Evolutionary conservation across 306 rosid species (phyloP), one percentile per base, ranked within the genome.

Genomic region (Astragalus glycyphyllos): DNA sequence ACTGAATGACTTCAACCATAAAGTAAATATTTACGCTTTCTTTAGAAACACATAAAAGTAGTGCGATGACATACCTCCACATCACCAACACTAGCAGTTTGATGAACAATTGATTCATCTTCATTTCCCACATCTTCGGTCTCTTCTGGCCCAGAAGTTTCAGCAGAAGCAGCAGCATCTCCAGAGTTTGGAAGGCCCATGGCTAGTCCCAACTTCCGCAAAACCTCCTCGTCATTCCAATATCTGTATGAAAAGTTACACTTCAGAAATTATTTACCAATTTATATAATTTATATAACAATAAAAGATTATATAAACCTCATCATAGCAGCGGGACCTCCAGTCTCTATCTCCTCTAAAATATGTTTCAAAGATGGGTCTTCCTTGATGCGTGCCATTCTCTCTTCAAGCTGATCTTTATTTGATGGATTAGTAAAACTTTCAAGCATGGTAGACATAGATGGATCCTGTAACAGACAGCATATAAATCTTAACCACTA

Each of bases 311-410:
- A 68, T 76, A 46, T 75, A 72, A 63, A 95, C 99, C 90, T 95
- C 99, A 95, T 91, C 99, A 95, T 95, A 58, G 97, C 97, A 77
- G 96, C 87, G 31, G 96, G 97, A 70, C 99, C 99, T 60, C 97
- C 99, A 17, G 77, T 80, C 81, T 95, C 99, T 80, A 95, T 95
- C 82, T 95, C 97, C 23, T 95, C 99, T 76, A 95, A 84, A 77
- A 95, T 91, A 74, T 88, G 96, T 82, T 91, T 95, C 86, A 95
- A 74, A 44, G 99, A 95, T 53, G 99, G 99, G 77, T 95, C 99
- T 35, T 95, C 99, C 81, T 89, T 95, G 44, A 95, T 86, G 64
- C 89, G 92, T 45, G 97, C 81, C 96, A 95, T 95, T 76, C 99
- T 92, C 79, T 91, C 97, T 81, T 95, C 99, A 77, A 95, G 90